Evolutionary conservation across 495 filamentous ascomycete genomes (phyloP), one percentile per base, ranked within the genome.

Genomic region (Neurospora cerealis): DNA sequence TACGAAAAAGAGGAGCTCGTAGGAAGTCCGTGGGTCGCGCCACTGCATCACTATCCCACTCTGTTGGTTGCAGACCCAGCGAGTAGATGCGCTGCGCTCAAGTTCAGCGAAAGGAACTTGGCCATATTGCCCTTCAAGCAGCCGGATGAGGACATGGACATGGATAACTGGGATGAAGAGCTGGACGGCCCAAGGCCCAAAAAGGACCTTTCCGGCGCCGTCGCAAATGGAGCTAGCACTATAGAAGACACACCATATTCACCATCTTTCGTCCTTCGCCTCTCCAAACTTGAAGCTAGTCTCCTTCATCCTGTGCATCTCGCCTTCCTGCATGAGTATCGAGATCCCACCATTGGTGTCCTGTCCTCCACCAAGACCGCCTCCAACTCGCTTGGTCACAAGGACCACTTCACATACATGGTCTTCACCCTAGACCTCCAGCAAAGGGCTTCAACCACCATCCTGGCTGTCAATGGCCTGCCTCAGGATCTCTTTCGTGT

Each of bases 291-390:
- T 80, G 95, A 99, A 78, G 93, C 94, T 76, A 90, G 87, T 73
- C 87, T 98, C 73, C 88, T 92, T 69, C 91, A 97, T 82, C 93
- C 95, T 54, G 91, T 97, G 80, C 93, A 96, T 77, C 87, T 99
- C 77, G 90, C 93, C 46, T 99, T 99, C 81, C 86, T 99, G 74
- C 89, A 98, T 85, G 95, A 98, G 83, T 99, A 98, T 81, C 91
- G 96, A 74, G 96, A 97, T 82, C 96, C 96, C 36, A 98, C 96
- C 2, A 97, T 99, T 83, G 96, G 96, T 42, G 93, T 99, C 75
- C 83, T 99, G 60, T 96, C 93, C 72, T 91, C 93, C 1, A 89
- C 90, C 70, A 82, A 87, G 72, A 84, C 87, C 72, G 92, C 92
- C 32, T 94, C 93, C 37, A 85, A 84, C 73, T 90, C 93, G 4